Evolutionary conservation across 2,329 filamentous ascomycete genomes (phyloP).

Genomic region (Chrysosporium queenslandicum): DNA sequence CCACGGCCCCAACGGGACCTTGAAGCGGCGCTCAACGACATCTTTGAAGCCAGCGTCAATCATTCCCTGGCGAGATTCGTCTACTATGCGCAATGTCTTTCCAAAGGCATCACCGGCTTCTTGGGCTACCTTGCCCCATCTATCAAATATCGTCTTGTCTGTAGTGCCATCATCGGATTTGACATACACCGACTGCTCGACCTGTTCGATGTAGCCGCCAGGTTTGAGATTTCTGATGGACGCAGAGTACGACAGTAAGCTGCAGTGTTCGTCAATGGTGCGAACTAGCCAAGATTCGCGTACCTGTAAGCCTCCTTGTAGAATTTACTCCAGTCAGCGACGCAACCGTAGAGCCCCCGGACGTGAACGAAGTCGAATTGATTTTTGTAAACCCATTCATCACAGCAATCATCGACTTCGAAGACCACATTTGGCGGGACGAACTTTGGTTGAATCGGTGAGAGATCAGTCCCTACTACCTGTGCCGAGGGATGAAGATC

Average conservation of each 20-base stretch:
- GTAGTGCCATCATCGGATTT: slow-evolving; percentile 21
- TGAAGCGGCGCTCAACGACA: slow-evolving; percentile 34
- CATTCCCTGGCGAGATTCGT: slow-evolving; percentile 24
- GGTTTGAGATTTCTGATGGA: slow-evolving; percentile 25
- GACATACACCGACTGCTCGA: slow-evolving; percentile 21
- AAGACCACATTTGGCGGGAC: slow-evolving; percentile 56
- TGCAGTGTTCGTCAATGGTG: too few relatives aligned
- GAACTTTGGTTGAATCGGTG: slow-evolving; percentile 20
- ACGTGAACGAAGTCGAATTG: slow-evolving; percentile 49
- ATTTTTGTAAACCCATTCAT: slow-evolving; percentile 48
- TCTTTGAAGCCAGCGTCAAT: slow-evolving; percentile 36
- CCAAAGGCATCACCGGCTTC: slow-evolving; percentile 19
- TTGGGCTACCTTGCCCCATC: slow-evolving; percentile 17
- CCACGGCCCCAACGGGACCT: slow-evolving; percentile 22
- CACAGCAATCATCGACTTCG: slow-evolving; percentile 53
- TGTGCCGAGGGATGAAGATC: slow-evolving; percentile 30
- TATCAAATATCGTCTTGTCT: slow-evolving; percentile 19
- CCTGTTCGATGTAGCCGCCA: slow-evolving; percentile 28
- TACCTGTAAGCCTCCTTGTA: slow-evolving; percentile 24
- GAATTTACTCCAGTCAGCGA: slow-evolving; percentile 41
- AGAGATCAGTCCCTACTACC: slow-evolving; percentile 29
- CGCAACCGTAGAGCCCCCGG: slow-evolving; percentile 42
- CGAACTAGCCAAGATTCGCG: too few relatives aligned
- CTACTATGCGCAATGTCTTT: slow-evolving; percentile 22
- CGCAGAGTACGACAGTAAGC: not conserved